Base-by-base conservation (phyloP, 2,329 filamentous ascomycete species). In the Didymella sp. region DNA sequence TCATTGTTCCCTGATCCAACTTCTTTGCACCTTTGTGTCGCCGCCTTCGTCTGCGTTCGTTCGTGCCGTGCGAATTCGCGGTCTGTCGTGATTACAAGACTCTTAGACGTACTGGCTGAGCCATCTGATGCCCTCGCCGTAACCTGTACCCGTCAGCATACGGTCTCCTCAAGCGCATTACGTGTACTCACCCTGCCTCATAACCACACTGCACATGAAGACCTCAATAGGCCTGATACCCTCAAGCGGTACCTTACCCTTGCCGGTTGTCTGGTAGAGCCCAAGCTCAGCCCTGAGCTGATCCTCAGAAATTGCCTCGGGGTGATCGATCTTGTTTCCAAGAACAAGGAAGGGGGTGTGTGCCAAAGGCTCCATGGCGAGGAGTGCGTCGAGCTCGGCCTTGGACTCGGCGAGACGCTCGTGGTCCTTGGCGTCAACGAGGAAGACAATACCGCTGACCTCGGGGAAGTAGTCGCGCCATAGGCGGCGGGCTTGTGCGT, bases 301-400 rank as follows among this genome's bases (percentile, higher is more conserved):
- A 71, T 98, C 94, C 84, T 99, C 94, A 64, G 89, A 93, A 50
- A 97, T 89, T 62, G 94, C 94, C 70, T 95, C 90, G 51, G 93
- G 92, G 82, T 98, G 92, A 79, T 99, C 95, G 78, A 98, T 99
- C 87, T 98, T 99, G 87, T 98, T 98, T 71, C 94, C 94, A 64
- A 99, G 86, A 68, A 99, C 87, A 58, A 97, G 86, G 79, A 98
- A 97, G 48, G 95, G 94, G 8, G 96, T 94, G 84, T 96, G 97
- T 75, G 87, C 82, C 38, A 98, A 86, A 76, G 97, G 94, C 82
- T 98, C 94, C 93, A 98, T 96, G 60, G 90, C 87, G 64, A 99
- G 85, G 51, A 98, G 89, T 19, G 76, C 92, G 75, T 98, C 94
- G 62, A 98, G 89, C 83, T 98, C 95, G 69, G 90, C 93, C 84